Evolutionary conservation across 1,139 yeast species (phyloP).

Genomic region (Kodamaea suecica): DNA sequence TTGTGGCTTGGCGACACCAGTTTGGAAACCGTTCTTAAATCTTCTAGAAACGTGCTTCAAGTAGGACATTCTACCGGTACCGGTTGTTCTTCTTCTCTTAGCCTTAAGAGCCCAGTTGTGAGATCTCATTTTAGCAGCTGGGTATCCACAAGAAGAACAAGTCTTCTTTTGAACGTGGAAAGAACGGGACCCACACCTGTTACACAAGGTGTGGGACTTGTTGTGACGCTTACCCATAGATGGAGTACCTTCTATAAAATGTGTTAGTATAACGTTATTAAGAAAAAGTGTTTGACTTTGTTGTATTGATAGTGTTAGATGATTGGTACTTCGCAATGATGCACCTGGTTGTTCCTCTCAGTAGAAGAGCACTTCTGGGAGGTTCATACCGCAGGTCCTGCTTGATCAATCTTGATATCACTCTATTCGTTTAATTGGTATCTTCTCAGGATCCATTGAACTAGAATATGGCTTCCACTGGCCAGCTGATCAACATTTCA

Average conservation of each 20-base stretch:
- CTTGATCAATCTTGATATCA: no score
- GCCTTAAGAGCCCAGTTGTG: conserved; percentile 99
- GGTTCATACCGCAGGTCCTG: no score
- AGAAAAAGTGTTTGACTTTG: not conserved
- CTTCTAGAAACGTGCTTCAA: conserved; percentile 95
- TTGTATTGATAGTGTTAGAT: not conserved
- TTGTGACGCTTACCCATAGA: conserved; percentile 99
- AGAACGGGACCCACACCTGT: conserved; percentile 98
- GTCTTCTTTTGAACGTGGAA: conserved; percentile 99
- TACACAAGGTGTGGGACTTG: conserved; percentile 99
- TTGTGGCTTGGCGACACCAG: conserved; percentile 70
- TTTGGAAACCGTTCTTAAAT: conserved; percentile 98
- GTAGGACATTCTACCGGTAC: conserved; percentile 99
- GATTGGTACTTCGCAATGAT: no score
- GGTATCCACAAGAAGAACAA: conserved; percentile 99
- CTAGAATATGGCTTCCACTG: no score
- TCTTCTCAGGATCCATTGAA: not conserved
- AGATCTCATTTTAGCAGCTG: conserved; percentile 98
- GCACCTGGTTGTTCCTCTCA: no score
- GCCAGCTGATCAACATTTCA: not conserved
- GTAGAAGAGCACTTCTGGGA: no score
- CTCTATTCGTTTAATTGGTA: no score
- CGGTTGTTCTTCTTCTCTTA: conserved; percentile 99
- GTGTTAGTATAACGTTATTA: conserved; percentile 11
- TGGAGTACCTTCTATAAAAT: conserved; percentile 94